Base-by-base conservation (phyloP, 148 eudicot genomes). In the Persicaria maculosa region DNA sequence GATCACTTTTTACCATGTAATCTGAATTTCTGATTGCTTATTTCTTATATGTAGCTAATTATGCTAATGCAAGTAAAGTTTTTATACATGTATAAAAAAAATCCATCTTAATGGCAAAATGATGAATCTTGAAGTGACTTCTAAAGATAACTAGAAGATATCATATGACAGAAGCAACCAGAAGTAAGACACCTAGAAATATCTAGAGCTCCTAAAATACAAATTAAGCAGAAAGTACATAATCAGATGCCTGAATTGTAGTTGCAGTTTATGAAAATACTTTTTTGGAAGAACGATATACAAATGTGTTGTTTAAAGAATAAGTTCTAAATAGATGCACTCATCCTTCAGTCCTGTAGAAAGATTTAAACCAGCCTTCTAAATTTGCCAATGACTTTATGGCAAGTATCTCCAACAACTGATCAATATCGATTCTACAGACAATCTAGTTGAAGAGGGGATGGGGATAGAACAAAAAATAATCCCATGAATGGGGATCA, bases 361-460 rank as follows among this genome's bases (percentile, higher is more conserved):
- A 8, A 54, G 3, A 57, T 74, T 20, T 20, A 25, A 58, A 77
- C 85, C 46, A 73, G 92, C 99, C 97, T 96, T 92, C 97, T 81
- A 96, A 81, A 79, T 83, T 50, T 59, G 88, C 55, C 83, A 96
- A 81, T 47, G 97, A 96, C 84, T 96, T 92, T 72, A 92, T 45
- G 47, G 94, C 85, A 71, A 92, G 97, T 65, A 96, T 92, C 80
- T 89, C 88, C 72, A 96, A 78, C 59, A 96, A 87, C 69, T 90
- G 92, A 79, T 86, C 90, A 80, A 92, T 84, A 72, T n/a, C n/a
- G 94, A 92, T 69, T 85, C 88, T 44, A 82, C 91, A 78, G 94
- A 89, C 83, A 96, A 83, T 70, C 93, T 89, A 85, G 85, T 82
- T 15, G 87, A 83, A 14, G n/a, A n/a, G 19, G 31, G 43, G 43